These are phyloP conservation scores for Fusarium subtropicale DNA, from an alignment of 2,329 filamentous ascomycete species.

Conservation along the genomic window DNA sequence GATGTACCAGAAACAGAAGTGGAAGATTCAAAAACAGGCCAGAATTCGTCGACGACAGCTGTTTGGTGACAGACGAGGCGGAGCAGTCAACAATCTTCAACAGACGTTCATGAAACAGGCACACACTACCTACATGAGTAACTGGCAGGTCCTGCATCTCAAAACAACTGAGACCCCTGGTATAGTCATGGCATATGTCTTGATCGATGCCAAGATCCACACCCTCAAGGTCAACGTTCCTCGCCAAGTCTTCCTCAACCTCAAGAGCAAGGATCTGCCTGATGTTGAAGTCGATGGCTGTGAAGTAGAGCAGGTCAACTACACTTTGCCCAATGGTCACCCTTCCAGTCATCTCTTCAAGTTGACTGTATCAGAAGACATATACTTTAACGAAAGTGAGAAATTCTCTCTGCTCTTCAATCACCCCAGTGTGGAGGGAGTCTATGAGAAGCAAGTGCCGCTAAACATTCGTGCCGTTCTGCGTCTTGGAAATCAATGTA, in stretches of 20 bases:
- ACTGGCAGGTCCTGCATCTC: constrained; percentile 94
- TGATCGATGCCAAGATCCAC: constrained; percentile 95
- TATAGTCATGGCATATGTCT: constrained; percentile 86
- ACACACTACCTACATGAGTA: constrained; percentile 87
- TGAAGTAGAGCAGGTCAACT: constrained; percentile 90
- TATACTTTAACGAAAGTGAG: constrained; percentile 85
- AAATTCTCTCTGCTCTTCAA: constrained; percentile 88
- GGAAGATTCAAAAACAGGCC: constrained; percentile 96
- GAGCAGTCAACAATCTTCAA: constrained; percentile 66
- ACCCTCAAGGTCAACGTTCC: constrained; percentile 88
- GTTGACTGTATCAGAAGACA: constrained; percentile 87
- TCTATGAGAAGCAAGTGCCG: constrained; percentile 95
- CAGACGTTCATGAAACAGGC: constrained; percentile 90
- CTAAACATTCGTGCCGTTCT: constrained; percentile 88
- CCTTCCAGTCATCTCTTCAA: constrained; percentile 95
- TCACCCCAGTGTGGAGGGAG: constrained; percentile 93
- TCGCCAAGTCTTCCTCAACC: constrained; percentile 88
- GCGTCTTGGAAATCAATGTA: constrained; percentile 89
- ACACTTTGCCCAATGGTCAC: constrained; percentile 94
- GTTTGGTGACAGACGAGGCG: constrained; percentile 83
- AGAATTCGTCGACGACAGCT: constrained; percentile 86
- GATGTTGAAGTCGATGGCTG: constrained; percentile 89
- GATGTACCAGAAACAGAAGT: constrained; percentile 97
- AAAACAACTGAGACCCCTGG: constrained; percentile 85
- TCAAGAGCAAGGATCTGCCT: constrained; percentile 87